Conservation (phyloP, 225 moss, liverwort and hornwort genomes). For the Bryoerythrophyllum caledonicum region DNA sequence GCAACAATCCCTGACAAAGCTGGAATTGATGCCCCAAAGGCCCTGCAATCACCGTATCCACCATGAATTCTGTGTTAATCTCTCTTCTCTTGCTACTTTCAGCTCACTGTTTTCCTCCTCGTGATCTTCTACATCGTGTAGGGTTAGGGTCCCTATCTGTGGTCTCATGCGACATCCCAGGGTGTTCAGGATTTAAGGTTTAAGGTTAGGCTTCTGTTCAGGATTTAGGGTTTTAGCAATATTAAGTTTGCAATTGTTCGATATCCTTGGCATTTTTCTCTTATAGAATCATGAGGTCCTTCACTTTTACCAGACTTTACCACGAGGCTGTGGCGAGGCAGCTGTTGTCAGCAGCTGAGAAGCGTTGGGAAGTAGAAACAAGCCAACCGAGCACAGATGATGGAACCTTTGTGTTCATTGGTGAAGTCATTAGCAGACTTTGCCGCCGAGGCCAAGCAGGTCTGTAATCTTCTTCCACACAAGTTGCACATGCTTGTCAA, state of each 20-base stretch:
- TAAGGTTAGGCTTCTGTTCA: too few relatives aligned
- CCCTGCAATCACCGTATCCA: conserved; percentile 80
- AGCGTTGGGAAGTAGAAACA: conserved; percentile 54
- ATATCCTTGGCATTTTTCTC: conserved; percentile 3
- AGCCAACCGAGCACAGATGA: conserved; percentile 29
- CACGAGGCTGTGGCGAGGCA: conserved; percentile 64
- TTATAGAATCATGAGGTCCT: conserved; percentile 14
- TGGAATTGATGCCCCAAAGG: conserved; percentile 51
- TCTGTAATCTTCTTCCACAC: conserved; percentile 23
- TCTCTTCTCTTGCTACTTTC: neutral
- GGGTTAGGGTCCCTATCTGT: conserved; percentile 2
- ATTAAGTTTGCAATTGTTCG: neutral
- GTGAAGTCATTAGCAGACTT: conserved; percentile 67
- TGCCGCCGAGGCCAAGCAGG: conserved; percentile 93
- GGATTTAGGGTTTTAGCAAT: neutral
- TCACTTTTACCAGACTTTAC: conserved; percentile 58
- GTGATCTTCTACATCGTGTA: neutral
- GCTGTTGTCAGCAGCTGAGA: conserved; percentile 63
- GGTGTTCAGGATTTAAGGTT: neutral
- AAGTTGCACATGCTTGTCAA: neutral
- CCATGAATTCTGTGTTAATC: neutral
- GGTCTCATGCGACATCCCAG: neutral
- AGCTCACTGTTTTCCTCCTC: neutral
- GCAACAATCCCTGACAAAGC: conserved; percentile 81
- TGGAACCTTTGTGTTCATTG: conserved; percentile 60